Percentiles rank a stretch among this genome's conserved stretches.
Evolutionary conservation across 495 filamentous ascomycete species (phyloP).

Genomic region (Aspergillus funiculosus): DNA sequence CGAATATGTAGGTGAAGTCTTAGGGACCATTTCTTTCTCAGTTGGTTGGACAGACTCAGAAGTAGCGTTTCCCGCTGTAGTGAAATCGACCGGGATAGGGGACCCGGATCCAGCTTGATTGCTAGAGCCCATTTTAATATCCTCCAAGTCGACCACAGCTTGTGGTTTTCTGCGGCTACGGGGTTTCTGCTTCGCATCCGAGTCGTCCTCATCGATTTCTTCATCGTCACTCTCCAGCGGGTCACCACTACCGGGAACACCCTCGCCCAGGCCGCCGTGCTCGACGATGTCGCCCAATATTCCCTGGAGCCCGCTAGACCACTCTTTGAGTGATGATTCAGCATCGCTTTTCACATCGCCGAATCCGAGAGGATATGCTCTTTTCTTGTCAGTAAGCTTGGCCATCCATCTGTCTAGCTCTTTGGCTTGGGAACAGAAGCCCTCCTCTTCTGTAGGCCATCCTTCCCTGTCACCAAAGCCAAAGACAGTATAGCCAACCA

Average conservation of each 20-base stretch:
- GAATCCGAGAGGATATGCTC: slow-evolving; percentile 80
- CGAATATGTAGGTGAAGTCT: slow-evolving; percentile 76
- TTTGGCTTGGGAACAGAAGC: slow-evolving; percentile 85
- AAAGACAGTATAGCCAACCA: slow-evolving; percentile 88
- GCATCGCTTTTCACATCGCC: slow-evolving; percentile 76
- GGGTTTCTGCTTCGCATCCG: slow-evolving; percentile 27
- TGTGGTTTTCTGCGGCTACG: slow-evolving; percentile 41
- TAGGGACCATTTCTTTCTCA: slow-evolving; percentile 88
- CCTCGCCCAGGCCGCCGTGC: slow-evolving; percentile 68
- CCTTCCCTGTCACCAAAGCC: slow-evolving; percentile 86
- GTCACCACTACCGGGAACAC: slow-evolving; percentile 74
- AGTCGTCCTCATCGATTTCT: slow-evolving; percentile 47
- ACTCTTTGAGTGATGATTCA: slow-evolving; percentile 60
- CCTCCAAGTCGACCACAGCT: slow-evolving; percentile 71
- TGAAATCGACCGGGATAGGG: slow-evolving; percentile 82
- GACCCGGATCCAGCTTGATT: slow-evolving; percentile 25
- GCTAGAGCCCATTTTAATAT: slow-evolving; percentile 58
- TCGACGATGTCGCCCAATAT: slow-evolving; percentile 56
- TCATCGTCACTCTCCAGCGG: slow-evolving; percentile 79
- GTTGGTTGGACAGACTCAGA: slow-evolving; percentile 38
- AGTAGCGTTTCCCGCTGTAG: slow-evolving; percentile 54
- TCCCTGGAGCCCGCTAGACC: slow-evolving; percentile 68
- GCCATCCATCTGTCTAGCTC: slow-evolving; percentile 94
- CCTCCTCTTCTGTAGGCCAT: slow-evolving; percentile 85
- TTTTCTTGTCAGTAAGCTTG: slow-evolving; percentile 72